Percentiles rank a stretch among this genome's conserved stretches.
These are phyloP conservation scores for Fusarium cyanostomum DNA, from an alignment of 2,329 filamentous ascomycete species.

Conservation along the genomic window DNA sequence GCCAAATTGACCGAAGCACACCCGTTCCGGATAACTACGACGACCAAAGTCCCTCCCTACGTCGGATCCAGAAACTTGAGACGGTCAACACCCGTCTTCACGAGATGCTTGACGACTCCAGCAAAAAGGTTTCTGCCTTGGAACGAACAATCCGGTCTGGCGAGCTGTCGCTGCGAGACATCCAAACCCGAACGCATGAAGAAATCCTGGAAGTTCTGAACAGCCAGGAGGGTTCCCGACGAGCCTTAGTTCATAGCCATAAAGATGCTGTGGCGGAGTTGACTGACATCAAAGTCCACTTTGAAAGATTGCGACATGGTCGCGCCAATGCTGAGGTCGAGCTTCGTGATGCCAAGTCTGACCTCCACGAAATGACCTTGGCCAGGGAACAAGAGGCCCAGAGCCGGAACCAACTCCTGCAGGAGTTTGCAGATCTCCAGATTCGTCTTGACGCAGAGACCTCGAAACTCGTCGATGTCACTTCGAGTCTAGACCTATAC, in stretches of 20 bases:
- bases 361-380: slow-evolving; percentile 80
- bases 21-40: slow-evolving; percentile 72
- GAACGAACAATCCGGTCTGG: slow-evolving; percentile 89
- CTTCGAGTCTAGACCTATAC: slow-evolving; percentile 85
- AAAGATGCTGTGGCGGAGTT: slow-evolving; percentile 87
- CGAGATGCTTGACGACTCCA: slow-evolving; percentile 92
- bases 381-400: slow-evolving; percentile 86
- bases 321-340: slow-evolving; percentile 85
- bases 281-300: slow-evolving; percentile 84
- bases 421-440: slow-evolving; percentile 93
- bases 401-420: slow-evolving; percentile 87
- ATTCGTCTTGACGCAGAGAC: slow-evolving; percentile 91
- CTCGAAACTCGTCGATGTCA: slow-evolving; percentile 84
- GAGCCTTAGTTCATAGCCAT: slow-evolving; percentile 82
- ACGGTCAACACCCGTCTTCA: slow-evolving; percentile 91
- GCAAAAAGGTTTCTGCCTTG: slow-evolving; percentile 88
- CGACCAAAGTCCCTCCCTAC: slow-evolving; percentile 81
- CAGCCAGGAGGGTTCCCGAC: slow-evolving; percentile 89
- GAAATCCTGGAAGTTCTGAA: slow-evolving; percentile 93
- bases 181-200: slow-evolving; percentile 93
- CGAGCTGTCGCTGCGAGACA: slow-evolving; percentile 87
- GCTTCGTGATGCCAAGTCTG: slow-evolving; percentile 82
- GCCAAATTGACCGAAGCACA: slow-evolving; percentile 78
- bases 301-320: slow-evolving; percentile 85
- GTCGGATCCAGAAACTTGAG: slow-evolving; percentile 89